phyloP scores from a whole-genome alignment of 805 yeast species.

The Wickerhamiella qilinensis region DNA sequence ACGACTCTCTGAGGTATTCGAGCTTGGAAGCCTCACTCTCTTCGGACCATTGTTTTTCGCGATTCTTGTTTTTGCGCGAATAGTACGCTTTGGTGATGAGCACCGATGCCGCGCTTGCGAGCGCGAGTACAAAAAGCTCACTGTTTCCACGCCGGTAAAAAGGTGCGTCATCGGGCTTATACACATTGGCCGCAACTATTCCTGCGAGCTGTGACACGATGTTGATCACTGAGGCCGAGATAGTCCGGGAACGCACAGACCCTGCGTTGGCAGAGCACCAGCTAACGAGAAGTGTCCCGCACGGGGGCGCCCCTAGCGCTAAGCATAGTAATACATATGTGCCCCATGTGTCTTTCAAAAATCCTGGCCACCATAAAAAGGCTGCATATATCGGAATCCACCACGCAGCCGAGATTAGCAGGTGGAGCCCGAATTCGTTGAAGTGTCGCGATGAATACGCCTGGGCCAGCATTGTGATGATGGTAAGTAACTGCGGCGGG shows the following conservation, averaged over 20 bases:
- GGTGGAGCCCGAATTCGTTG: slow-evolving; percentile 7
- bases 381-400: slow-evolving; percentile 8
- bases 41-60: slow-evolving; percentile 34
- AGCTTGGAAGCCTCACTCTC: slow-evolving; percentile 35
- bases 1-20: slow-evolving; percentile 30
- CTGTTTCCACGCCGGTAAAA: slow-evolving; percentile 41
- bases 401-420: slow-evolving; percentile 11
- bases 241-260: slow-evolving; percentile 46
- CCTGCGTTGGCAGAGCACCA: slow-evolving; percentile 51
- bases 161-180: slow-evolving; percentile 42
- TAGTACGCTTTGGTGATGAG: slow-evolving; percentile 22
- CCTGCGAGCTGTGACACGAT: slow-evolving; percentile 45
- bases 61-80: slow-evolving; percentile 15
- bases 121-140: slow-evolving; percentile 15
- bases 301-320: slow-evolving; percentile 17
- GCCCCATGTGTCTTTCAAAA: slow-evolving; percentile 15
- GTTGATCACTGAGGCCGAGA: slow-evolving; percentile 49
- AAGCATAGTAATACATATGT: slow-evolving; percentile 18
- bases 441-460: slow-evolving; percentile 6
- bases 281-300: slow-evolving; percentile 12
- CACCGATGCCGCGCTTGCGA: slow-evolving; percentile 10
- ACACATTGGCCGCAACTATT: slow-evolving; percentile 40
- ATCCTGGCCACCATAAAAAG: slow-evolving; percentile 16
- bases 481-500: slow-evolving; percentile 29
- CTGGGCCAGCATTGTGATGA: slow-evolving; percentile 13